Percentiles rank a stretch among this genome's conserved stretches.
Conservation (phyloP, 805 yeast species). For the Phaffomyces thermotolerans region DNA sequence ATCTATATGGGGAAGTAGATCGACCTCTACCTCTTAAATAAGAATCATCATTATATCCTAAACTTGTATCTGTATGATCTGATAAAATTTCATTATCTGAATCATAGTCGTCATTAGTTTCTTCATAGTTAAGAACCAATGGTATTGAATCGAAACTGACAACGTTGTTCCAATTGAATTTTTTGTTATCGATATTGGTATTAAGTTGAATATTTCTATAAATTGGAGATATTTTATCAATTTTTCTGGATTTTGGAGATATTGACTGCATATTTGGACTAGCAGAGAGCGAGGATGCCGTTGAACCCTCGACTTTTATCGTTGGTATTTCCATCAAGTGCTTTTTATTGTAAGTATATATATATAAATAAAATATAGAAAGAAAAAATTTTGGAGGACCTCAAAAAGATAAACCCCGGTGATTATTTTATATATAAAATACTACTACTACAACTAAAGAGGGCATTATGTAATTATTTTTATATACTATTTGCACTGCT, state of each 20-base stretch:
- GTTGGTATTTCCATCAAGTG: too few relatives aligned
- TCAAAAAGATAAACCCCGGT: too few relatives aligned
- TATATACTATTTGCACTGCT: conserved; percentile 14
- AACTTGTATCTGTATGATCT: neutral
- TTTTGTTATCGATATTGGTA: neutral
- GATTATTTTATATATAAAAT: too few relatives aligned
- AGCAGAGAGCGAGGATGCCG: too few relatives aligned
- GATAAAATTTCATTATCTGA: neutral
- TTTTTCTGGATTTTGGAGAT: neutral
- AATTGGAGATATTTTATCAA: neutral
- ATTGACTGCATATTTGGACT: too few relatives aligned
- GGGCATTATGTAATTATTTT: too few relatives aligned
- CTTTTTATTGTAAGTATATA: too few relatives aligned
- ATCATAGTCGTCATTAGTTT: neutral
- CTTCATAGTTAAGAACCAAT: conserved; percentile 2
- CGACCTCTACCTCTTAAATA: neutral
- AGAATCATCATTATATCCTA: neutral
- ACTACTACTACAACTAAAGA: too few relatives aligned
- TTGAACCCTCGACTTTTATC: too few relatives aligned
- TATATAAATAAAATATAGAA: too few relatives aligned
- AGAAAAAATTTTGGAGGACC: too few relatives aligned
- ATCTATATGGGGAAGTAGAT: neutral
- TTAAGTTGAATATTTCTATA: neutral
- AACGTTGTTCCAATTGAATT: conserved; percentile 1
- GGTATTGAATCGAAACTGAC: conserved; percentile 8